phyloP scores from a whole-genome alignment of 108 stramenopile species.

The Discostella stelligeroides region DNA sequence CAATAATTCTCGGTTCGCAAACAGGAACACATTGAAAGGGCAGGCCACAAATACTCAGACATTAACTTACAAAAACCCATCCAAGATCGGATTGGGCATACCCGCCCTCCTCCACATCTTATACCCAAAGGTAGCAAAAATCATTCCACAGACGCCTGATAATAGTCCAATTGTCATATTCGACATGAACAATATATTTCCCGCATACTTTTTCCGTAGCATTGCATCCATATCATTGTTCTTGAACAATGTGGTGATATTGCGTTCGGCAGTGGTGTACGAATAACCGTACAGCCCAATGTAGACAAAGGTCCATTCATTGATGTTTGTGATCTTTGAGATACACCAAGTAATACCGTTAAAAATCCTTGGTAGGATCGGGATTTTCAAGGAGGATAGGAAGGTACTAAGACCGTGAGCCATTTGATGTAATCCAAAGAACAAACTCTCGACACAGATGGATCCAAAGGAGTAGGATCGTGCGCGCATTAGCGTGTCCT shows the following conservation, averaged over 20 bases:
- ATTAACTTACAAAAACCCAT: slow-evolving; percentile 48
- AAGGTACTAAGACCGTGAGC: slow-evolving; percentile 63
- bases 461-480: slow-evolving; percentile 67
- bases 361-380: neutral
- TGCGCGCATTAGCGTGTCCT: slow-evolving; percentile 52
- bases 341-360: neutral
- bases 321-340: neutral
- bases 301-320: slow-evolving; percentile 39
- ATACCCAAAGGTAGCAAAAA: slow-evolving; percentile 34
- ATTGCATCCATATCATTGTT: slow-evolving; percentile 63
- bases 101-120: slow-evolving; percentile 34
- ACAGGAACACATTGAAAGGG: too few species aligned
- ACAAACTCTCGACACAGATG: slow-evolving; percentile 80
- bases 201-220: slow-evolving; percentile 58
- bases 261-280: slow-evolving; percentile 61
- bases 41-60: too few species aligned
- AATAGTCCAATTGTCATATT: slow-evolving; percentile 51
- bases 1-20: too few species aligned
- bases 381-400: slow-evolving; percentile 3
- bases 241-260: slow-evolving; percentile 68
- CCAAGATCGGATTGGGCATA: slow-evolving; percentile 15
- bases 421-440: slow-evolving; percentile 69
- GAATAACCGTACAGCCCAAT: slow-evolving; percentile 81
- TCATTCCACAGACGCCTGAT: slow-evolving; percentile 54
- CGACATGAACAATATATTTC: slow-evolving; percentile 59